phyloP scores from a whole-genome alignment of 2,329 filamentous ascomycete genomes.

The Talaromyces sp. region DNA sequence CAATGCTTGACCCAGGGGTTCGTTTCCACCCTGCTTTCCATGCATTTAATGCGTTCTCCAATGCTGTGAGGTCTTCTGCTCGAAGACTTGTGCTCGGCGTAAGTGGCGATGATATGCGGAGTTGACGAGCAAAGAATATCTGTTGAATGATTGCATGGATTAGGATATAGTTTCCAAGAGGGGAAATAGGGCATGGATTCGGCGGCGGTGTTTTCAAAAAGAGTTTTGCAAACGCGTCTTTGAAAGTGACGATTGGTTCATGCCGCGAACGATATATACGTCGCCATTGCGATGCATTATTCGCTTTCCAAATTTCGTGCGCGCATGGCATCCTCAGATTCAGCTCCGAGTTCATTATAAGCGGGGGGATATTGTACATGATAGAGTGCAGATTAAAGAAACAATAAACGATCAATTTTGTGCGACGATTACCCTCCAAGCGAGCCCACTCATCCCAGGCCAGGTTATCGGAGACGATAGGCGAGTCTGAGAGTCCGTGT shows the following conservation, averaged over 20 bases:
- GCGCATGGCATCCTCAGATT: conserved; percentile 54
- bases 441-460: conserved; percentile 54
- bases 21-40: conserved; percentile 55
- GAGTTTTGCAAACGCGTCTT: conserved; percentile 45
- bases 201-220: conserved; percentile 40
- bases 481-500: conserved; percentile 45
- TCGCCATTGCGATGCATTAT: conserved; percentile 50
- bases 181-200: conserved; percentile 42
- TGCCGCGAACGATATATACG: conserved; percentile 35
- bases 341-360: conserved; percentile 55
- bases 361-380: conserved; percentile 59
- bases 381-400: conserved; percentile 61
- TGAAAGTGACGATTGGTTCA: conserved; percentile 40
- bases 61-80: conserved; percentile 42
- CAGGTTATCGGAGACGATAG: conserved; percentile 40
- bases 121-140: conserved; percentile 51
- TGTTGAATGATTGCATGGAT: conserved; percentile 55
- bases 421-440: conserved; percentile 53
- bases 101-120: conserved; percentile 45
- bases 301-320: conserved; percentile 55
- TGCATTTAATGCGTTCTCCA: conserved; percentile 48
- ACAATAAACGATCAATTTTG: conserved; percentile 56
- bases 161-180: conserved; percentile 54
- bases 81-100: conserved; percentile 44
- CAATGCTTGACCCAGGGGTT: conserved; percentile 52